A percentile compares a stretch with the other conserved stretches of the same genome.
Evolutionary conservation across 2,329 filamentous ascomycete genomes (phyloP).

Genomic region (Phoma sp.): DNA sequence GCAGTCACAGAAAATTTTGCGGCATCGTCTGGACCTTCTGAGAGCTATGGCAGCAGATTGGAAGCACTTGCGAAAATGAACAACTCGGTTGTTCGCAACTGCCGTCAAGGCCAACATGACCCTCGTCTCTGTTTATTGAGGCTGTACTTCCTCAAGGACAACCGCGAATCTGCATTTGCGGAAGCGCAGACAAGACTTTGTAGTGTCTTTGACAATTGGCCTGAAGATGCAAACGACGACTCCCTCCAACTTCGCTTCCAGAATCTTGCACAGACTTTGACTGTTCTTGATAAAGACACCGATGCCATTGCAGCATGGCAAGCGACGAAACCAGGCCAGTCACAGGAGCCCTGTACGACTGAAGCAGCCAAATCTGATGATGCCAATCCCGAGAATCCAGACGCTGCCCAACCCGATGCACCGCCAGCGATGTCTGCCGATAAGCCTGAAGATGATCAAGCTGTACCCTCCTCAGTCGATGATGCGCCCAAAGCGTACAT

Average conservation of each 20-base stretch:
- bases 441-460: not conserved
- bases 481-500: not conserved
- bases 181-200: not conserved
- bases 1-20: not conserved
- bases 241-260: slow-evolving; percentile 9
- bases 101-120: not conserved
- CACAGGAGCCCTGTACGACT: not conserved
- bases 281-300: slow-evolving; percentile 11
- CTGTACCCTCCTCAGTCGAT: not conserved
- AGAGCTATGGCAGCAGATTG: not conserved
- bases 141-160: not conserved
- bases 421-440: not conserved
- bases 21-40: not conserved
- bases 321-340: not conserved
- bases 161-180: not conserved
- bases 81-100: not conserved
- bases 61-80: not conserved
- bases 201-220: not conserved
- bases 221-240: not conserved
- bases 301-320: slow-evolving; percentile 22
- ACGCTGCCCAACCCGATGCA: not conserved
- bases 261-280: slow-evolving; percentile 14
- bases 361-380: not conserved
- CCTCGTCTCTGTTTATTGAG: slow-evolving; percentile 2
- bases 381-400: not conserved